Evolutionary conservation across 2,329 filamentous ascomycete species (phyloP).

Genomic region (Amphichorda felina): DNA sequence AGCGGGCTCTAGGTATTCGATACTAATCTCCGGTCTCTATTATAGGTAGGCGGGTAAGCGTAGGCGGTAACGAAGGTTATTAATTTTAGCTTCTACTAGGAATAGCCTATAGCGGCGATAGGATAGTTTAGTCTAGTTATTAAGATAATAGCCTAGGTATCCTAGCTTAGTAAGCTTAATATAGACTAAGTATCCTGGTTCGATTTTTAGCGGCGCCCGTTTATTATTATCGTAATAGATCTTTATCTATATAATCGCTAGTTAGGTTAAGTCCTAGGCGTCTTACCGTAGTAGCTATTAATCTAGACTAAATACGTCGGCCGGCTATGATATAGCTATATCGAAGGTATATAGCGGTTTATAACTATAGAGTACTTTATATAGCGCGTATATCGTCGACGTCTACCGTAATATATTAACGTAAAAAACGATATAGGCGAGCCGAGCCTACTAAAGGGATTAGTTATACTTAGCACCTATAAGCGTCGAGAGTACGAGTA

Average conservation of each 20-base stretch:
- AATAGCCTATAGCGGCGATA: not conserved
- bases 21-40: not conserved
- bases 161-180: not conserved
- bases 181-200: not conserved
- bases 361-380: not conserved
- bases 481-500: not conserved
- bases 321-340: not conserved
- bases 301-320: not conserved
- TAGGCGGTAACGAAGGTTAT: not conserved
- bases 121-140: not conserved
- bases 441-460: not conserved
- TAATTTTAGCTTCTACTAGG: not conserved
- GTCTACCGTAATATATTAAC: not conserved
- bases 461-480: not conserved
- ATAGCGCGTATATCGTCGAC: not conserved
- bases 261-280: not conserved
- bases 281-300: not conserved
- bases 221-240: not conserved
- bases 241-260: not conserved
- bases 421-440: not conserved
- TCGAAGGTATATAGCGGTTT: not conserved
- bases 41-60: not conserved
- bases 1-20: not conserved
- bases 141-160: not conserved
- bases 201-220: not conserved